Evolutionary conservation across 1,284 basidiomycete species (phyloP).

Genomic region (Tylopilus sp.): DNA sequence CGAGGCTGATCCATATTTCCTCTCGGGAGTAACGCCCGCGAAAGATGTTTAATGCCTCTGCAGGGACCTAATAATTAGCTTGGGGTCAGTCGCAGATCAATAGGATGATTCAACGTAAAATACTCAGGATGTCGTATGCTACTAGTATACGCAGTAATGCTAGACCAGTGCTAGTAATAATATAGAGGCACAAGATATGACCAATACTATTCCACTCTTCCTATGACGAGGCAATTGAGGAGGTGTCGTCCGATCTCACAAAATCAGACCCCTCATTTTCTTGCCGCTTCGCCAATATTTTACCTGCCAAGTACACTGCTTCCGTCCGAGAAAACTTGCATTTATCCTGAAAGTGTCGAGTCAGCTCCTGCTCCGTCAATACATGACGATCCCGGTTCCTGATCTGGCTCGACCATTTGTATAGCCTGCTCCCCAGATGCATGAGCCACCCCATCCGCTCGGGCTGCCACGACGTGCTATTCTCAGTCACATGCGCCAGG

Average conservation of each 20-base stretch:
- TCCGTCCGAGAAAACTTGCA: constrained; percentile 37
- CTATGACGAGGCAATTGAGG: constrained; percentile 25
- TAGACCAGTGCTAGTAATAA: constrained; percentile 3
- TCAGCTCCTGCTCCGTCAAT: constrained; percentile 31
- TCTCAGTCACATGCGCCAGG: constrained; percentile 30
- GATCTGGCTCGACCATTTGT: constrained; percentile 32
- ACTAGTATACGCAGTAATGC: constrained; percentile 5
- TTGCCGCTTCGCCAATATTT: constrained; percentile 35
- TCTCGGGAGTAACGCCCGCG: constrained; percentile 10
- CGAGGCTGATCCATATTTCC: constrained; percentile 17
- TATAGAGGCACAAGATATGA: constrained; percentile 17
- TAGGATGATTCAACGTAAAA: constrained; percentile 3
- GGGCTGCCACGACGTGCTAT: constrained; percentile 30
- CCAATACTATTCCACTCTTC: background rate
- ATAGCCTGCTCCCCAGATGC: constrained; percentile 32
- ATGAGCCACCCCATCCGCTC: constrained; percentile 38
- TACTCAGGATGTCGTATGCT: background rate
- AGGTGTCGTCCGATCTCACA: constrained; percentile 34
- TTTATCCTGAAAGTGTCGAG: constrained; percentile 31
- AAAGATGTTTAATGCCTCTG: constrained; percentile 24
- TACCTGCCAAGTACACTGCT: constrained; percentile 33
- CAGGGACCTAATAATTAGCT: constrained; percentile 9
- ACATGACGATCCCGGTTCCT: constrained; percentile 17
- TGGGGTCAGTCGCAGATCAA: constrained; percentile 15
- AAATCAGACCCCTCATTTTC: constrained; percentile 35